Evolutionary conservation across 2,329 filamentous ascomycete species (phyloP), one percentile per base, ranked within the genome.

Genomic region (Teratosphaeria gauchensis): DNA sequence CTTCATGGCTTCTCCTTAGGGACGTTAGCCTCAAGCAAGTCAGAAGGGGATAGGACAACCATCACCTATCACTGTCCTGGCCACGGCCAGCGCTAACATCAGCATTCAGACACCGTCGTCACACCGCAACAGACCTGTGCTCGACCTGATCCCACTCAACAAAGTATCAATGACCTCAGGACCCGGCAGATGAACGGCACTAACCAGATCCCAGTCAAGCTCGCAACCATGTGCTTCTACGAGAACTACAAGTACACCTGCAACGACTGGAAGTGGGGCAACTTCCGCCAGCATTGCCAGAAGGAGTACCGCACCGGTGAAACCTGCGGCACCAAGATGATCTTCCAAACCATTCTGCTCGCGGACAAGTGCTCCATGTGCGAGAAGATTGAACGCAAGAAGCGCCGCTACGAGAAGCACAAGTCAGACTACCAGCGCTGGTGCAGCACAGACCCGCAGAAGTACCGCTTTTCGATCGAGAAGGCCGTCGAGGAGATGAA

Each of bases 301-400:
- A 91, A 90, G 76, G 92, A 96, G 74, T 95, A 95, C 78, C 89
- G 92, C 65, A 96, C 89, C 65, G 92, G 92, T 69, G 92, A 97
- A 80, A 96, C 92, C 42, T 97, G 92, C 76, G 92, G 92, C 62
- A 88, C 95, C 78, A 95, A 90, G 77, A 87, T 96, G 77, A 86
- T 96, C 71, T 91, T 88, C 78, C 78, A 84, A 66, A 92, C 89
- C 30, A 80, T 84, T 63, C 78, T 79, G 60, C 80, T 87, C 57
- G 67, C 73, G 51, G 82, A 83, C 58, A 83, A 84, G 68, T 97
- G 92, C 80, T 89, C 88, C 72, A 80, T 91, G 63, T 97, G 92
- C 77, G 86, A 90, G 69, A 91, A 94, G 76, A 90, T 92, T 66
- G 87, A 91, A 70, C 92, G 88, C 75, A 96, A 96, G 77, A 77